These are phyloP conservation scores for Fusarium sp. DNA, from an alignment of 2,329 filamentous ascomycete species.

Conservation along the genomic window DNA sequence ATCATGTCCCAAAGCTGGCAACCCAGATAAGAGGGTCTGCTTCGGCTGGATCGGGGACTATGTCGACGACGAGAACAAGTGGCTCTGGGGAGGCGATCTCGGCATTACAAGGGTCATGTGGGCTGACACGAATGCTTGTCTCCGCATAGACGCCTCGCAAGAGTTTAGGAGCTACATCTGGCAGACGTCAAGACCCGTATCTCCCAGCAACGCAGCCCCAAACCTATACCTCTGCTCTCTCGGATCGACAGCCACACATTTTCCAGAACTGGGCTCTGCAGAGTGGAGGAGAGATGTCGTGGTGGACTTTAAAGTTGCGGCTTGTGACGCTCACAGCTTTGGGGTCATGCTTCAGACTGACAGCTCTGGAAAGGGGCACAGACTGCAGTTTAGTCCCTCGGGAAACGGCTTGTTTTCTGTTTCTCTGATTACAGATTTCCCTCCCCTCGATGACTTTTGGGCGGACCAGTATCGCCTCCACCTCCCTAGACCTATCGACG, in stretches of 20 bases:
- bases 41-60: conserved; percentile 51
- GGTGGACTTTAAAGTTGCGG: conserved; percentile 38
- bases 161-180: conserved; percentile 36
- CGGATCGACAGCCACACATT: conserved; percentile 39
- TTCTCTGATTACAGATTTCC: conserved; percentile 44
- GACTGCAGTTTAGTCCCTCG: conserved; percentile 38
- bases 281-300: conserved; percentile 34
- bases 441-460: conserved; percentile 52
- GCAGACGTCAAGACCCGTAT: conserved; percentile 28
- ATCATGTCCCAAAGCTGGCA: conserved; percentile 45
- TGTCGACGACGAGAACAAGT: conserved; percentile 47
- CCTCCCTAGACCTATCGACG: conserved; percentile 46
- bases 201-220: conserved; percentile 35
- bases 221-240: conserved; percentile 41
- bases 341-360: conserved; percentile 45
- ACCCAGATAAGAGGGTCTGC: conserved; percentile 43
- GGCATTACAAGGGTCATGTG: conserved; percentile 46
- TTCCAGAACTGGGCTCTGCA: conserved; percentile 35
- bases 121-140: conserved; percentile 39
- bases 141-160: conserved; percentile 40
- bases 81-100: conserved; percentile 52
- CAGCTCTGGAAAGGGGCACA: conserved; percentile 39
- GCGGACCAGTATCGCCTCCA: conserved; percentile 50
- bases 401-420: conserved; percentile 41
- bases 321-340: conserved; percentile 43